phyloP scores from a whole-genome alignment of 2,329 filamentous ascomycete genomes.

The Leptographium wingfieldii region DNA sequence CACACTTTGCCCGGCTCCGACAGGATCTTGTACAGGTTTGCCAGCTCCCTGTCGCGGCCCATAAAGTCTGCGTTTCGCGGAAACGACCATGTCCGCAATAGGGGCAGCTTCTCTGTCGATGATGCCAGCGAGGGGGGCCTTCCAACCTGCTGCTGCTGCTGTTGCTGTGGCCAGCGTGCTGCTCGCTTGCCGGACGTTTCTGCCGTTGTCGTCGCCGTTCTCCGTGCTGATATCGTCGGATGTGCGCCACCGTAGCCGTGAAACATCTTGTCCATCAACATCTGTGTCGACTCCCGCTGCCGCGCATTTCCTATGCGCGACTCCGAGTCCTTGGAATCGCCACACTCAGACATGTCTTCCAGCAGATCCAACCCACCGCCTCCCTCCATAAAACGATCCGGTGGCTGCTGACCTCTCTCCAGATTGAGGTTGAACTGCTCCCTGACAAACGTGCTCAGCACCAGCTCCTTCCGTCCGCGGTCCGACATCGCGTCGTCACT shows the following conservation, averaged over 20 bases:
- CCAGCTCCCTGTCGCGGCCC: slow-evolving; percentile 11
- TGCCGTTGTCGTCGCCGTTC: too few relatives aligned
- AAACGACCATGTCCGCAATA: slow-evolving; percentile 7
- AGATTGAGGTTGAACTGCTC: slow-evolving; percentile 11
- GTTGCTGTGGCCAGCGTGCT: background rate
- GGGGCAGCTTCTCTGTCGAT: slow-evolving; percentile 6
- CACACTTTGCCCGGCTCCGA: slow-evolving; percentile 11
- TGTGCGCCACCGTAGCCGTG: background rate
- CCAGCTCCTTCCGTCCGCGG: slow-evolving; percentile 8
- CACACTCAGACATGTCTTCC: slow-evolving; percentile 10
- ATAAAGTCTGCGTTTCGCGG: slow-evolving; percentile 10
- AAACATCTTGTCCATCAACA: slow-evolving; percentile 10
- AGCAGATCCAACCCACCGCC: slow-evolving; percentile 6
- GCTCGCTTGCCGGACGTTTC: background rate
- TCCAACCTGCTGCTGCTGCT: background rate
- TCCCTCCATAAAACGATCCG: slow-evolving; percentile 7
- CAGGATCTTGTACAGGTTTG: slow-evolving; percentile 10
- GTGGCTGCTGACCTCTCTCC: slow-evolving; percentile 7
- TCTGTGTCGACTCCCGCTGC: slow-evolving; percentile 3
- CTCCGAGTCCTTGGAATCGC: background rate
- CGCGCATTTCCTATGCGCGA: background rate
- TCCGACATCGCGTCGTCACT: slow-evolving; percentile 10
- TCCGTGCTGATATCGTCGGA: background rate
- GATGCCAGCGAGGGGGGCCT: slow-evolving; percentile 5
- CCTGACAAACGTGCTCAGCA: slow-evolving; percentile 10